These are phyloP conservation scores for Hypoxylon sp. DNA, from an alignment of 2,329 filamentous ascomycete genomes.

Conservation along the genomic window DNA sequence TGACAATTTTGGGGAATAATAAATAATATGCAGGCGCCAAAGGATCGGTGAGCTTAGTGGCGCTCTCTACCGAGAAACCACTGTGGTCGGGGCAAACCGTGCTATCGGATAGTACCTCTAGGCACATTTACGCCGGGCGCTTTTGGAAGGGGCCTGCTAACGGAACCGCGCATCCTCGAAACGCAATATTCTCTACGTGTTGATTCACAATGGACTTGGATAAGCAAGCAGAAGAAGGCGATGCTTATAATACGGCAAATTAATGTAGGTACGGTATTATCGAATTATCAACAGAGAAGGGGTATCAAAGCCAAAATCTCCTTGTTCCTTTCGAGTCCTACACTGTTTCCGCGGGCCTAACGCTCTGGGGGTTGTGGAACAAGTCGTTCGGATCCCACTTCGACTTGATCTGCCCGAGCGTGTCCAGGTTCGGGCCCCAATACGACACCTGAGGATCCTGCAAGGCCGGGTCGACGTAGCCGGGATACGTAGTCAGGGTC, in stretches of 20 bases:
- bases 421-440: slow-evolving; percentile 67
- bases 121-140: neutral
- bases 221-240: neutral
- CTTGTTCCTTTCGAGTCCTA: slow-evolving; percentile 20
- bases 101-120: neutral
- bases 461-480: slow-evolving; percentile 71
- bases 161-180: neutral
- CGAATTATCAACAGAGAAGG: slow-evolving; percentile 34
- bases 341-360: slow-evolving; percentile 51
- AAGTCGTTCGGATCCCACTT: slow-evolving; percentile 67
- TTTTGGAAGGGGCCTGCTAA: neutral
- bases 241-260: slow-evolving; percentile 8
- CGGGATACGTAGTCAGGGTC: slow-evolving; percentile 70
- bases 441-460: slow-evolving; percentile 65
- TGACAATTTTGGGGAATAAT: no score
- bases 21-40: no score
- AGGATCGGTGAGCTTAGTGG: no score
- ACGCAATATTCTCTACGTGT: neutral
- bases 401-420: slow-evolving; percentile 65
- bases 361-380: slow-evolving; percentile 73
- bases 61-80: neutral
- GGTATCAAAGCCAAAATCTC: slow-evolving; percentile 39
- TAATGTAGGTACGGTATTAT: slow-evolving; percentile 33
- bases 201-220: neutral
- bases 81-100: no score